Percentiles rank a stretch among this genome's conserved stretches.
Evolutionary conservation across 1,284 basidiomycete genomes (phyloP).

Genomic region (Ceratobasidium sp.): DNA sequence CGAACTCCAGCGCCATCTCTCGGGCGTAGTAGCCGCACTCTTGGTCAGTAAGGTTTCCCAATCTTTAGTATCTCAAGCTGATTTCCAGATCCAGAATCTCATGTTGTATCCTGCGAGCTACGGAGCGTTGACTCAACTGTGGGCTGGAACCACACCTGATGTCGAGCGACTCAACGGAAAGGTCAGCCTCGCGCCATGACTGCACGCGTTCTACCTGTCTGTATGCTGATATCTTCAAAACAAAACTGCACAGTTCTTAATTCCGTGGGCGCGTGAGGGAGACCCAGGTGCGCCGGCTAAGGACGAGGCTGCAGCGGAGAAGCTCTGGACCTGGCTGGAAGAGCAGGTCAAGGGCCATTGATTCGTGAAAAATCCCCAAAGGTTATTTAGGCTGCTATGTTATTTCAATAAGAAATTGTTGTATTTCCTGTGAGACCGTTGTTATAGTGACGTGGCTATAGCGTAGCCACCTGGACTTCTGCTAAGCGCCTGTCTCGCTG

Average conservation of each 20-base stretch:
- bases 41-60: constrained; percentile 37
- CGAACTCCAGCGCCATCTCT: constrained; percentile 58
- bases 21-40: constrained; percentile 28
- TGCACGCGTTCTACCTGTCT: constrained; percentile 5
- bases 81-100: constrained; percentile 48
- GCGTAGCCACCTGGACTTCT: too few relatives aligned
- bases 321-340: constrained; percentile 59
- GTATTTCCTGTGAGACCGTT: too few relatives aligned
- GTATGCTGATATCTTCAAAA: constrained; percentile 43
- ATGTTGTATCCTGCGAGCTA: constrained; percentile 50
- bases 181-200: constrained; percentile 45
- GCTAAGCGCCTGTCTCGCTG: too few relatives aligned
- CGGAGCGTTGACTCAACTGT: constrained; percentile 60
- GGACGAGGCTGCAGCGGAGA: constrained; percentile 48
- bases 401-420: too few relatives aligned
- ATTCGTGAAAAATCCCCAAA: too few relatives aligned
- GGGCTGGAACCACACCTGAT: constrained; percentile 60
- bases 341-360: constrained; percentile 50
- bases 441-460: too few relatives aligned
- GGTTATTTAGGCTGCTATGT: too few relatives aligned
- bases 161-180: constrained; percentile 56
- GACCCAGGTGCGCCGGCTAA: constrained; percentile 50
- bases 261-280: constrained; percentile 61
- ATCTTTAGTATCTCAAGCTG: constrained; percentile 30
- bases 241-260: constrained; percentile 54